These are phyloP conservation scores for Magnaporthiopsis rhizophila DNA, from an alignment of 2,329 filamentous ascomycete genomes.

Conservation along the genomic window DNA sequence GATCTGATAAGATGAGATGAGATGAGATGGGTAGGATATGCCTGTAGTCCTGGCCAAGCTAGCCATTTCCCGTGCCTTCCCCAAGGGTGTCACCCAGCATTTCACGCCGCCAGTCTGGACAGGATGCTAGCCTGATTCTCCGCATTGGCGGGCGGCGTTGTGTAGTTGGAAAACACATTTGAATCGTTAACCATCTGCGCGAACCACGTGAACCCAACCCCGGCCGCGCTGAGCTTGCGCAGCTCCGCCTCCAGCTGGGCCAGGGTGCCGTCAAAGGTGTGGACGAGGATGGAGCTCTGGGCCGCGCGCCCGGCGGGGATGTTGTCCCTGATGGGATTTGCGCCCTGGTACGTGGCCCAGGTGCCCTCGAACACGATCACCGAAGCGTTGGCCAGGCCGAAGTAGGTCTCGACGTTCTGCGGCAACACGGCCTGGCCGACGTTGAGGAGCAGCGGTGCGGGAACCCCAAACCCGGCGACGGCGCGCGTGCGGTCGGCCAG, in stretches of 20 bases:
- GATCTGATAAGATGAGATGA: too few species aligned
- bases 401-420: slow-evolving; percentile 4
- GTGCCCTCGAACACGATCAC: slow-evolving; percentile 7
- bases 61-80: too few species aligned
- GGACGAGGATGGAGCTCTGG: slow-evolving; percentile 6
- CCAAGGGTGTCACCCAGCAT: too few species aligned
- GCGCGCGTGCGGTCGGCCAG: background rate
- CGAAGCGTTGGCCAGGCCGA: background rate
- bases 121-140: slow-evolving; percentile 3
- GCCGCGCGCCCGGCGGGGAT: background rate
- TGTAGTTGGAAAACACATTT: background rate
- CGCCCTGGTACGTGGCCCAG: background rate
- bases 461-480: background rate
- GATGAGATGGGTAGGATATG: too few species aligned
- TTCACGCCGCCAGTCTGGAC: too few species aligned
- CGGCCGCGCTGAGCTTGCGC: background rate
- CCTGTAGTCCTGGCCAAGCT: too few species aligned
- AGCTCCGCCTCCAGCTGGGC: slow-evolving; percentile 1
- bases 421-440: slow-evolving; percentile 1
- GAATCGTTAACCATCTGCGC: background rate
- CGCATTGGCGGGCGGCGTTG: slow-evolving; percentile 1
- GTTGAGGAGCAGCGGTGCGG: slow-evolving; percentile 3
- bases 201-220: slow-evolving; percentile 3
- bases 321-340: background rate
- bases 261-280: slow-evolving; percentile 1